These are phyloP conservation scores for Stylosanthes scabra DNA, from an alignment of 331 rosid species.

Conservation along the genomic window DNA sequence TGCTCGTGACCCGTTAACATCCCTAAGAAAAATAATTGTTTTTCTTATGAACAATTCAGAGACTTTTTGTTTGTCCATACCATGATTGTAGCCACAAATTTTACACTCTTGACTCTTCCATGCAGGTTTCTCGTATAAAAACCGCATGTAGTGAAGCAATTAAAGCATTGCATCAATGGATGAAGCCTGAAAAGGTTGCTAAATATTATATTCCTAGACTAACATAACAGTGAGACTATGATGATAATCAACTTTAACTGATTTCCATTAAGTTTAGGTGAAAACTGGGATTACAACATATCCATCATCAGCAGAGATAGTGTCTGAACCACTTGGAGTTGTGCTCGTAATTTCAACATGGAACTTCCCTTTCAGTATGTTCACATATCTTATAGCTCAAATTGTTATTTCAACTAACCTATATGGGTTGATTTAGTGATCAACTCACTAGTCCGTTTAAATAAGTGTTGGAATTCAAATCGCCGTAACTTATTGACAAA, in stretches of 20 bases:
- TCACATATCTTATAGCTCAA: background rate
- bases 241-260: background rate
- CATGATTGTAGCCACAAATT: background rate
- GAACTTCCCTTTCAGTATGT: constrained; percentile 74
- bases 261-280: constrained; percentile 41
- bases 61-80: background rate
- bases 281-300: constrained; percentile 58
- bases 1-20: too few species aligned
- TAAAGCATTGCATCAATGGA: constrained; percentile 57
- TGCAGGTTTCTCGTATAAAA: constrained; percentile 57
- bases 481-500: too few species aligned
- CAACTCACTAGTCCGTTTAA: too few species aligned
- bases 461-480: too few species aligned
- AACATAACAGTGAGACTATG: background rate
- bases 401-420: too few species aligned
- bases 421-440: too few species aligned
- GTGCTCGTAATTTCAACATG: constrained; percentile 77
- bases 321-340: constrained; percentile 75
- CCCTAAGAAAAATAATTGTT: too few species aligned
- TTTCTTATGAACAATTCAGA: too few species aligned
- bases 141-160: constrained; percentile 59
- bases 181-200: constrained; percentile 62
- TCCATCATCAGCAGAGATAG: constrained; percentile 74
- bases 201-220: too few species aligned
- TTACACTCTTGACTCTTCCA: background rate